Base-by-base conservation (phyloP, 2,329 filamentous ascomycete species). In the Diaporthe aspalathi region DNA sequence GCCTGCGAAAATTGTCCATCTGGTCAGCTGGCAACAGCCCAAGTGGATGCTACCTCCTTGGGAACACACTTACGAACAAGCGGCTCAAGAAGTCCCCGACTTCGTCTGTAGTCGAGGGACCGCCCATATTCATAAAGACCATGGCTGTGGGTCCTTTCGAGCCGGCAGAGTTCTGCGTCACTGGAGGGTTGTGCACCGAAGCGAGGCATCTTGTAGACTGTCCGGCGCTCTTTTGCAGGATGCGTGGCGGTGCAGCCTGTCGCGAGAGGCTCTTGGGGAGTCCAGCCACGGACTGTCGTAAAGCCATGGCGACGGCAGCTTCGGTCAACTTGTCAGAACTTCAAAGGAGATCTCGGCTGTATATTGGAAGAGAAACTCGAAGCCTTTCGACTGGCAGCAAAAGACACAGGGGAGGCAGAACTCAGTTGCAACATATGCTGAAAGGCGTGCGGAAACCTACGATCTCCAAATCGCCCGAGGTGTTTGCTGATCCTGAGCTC, bases 91-190 rank as follows among this genome's bases (percentile, higher is more conserved):
- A 99, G 81, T 92, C 90, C 76, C 92, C 91, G 45, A 99, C 96
- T 84, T 99, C 94, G 75, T 91, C 89, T 5, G 92, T 93, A 5
- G 93, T 97, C 1, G 94, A 93, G 3, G 96, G 96, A 0, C 96
- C 96, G 72, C 96, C 96, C 96, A 99, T 99, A 83, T 99, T 99
- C 84, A 99, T 90, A 79, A 99, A 98, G 17, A 99, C 96, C 90
- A 99, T 98, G 53, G 96, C 96, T 5, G 96, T 99, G 9, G 95
- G 94, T 0, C 95, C 95, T 79, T 93, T 73, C 52, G 87, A 88
- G 16, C 88, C 89, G 0, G 89, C 89, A 8, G 88, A 86, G 87
- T 94, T 88, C 80, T 97, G 94, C 0, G 93, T 95, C 27, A 96
- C 94, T 9, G 94, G 93, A 14, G 93, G 92, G 5, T 89, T 90